phyloP scores from a whole-genome alignment of 1,284 basidiomycete genomes.

The Calocybe gambosa region DNA sequence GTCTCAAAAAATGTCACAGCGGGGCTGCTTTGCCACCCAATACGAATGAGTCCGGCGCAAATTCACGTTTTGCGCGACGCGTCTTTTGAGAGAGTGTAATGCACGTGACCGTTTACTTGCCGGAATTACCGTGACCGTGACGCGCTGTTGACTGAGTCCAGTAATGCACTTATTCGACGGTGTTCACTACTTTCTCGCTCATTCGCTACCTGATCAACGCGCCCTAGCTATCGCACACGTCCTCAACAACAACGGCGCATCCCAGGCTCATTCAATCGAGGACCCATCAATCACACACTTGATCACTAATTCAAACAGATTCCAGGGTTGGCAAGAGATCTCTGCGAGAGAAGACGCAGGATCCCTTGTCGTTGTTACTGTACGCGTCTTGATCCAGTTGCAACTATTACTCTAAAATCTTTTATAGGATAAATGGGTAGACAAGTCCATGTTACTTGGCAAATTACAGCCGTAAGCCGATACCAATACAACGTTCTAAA shows the following conservation, averaged over 20 bases:
- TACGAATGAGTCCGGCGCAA: too few species aligned
- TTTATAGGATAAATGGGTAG: slow-evolving; percentile 59
- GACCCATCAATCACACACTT: slow-evolving; percentile 35
- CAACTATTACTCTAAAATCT: slow-evolving; percentile 1
- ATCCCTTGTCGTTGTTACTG: slow-evolving; percentile 37
- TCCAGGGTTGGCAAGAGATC: slow-evolving; percentile 45
- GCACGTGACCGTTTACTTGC: slow-evolving; percentile 6
- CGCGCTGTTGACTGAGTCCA: slow-evolving; percentile 13
- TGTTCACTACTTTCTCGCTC: slow-evolving; percentile 23
- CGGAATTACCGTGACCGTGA: slow-evolving; percentile 3
- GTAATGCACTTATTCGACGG: slow-evolving; percentile 24
- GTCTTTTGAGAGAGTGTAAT: too few species aligned
- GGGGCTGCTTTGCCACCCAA: too few species aligned
- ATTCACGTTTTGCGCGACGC: too few species aligned
- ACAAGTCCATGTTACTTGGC: slow-evolving; percentile 53
- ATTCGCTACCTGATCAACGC: slow-evolving; percentile 21
- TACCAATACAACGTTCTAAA: too few species aligned
- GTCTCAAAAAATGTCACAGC: too few species aligned
- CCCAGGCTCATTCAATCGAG: slow-evolving; percentile 17
- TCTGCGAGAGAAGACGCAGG: slow-evolving; percentile 17
- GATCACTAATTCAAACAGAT: slow-evolving; percentile 47
- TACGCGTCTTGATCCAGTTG: slow-evolving; percentile 22
- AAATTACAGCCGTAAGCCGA: slow-evolving; percentile 53
- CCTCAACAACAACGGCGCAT: slow-evolving; percentile 19
- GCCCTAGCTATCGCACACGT: slow-evolving; percentile 24